Base-by-base conservation (phyloP, 345 rosid genomes). In the Arabis alpina region DNA sequence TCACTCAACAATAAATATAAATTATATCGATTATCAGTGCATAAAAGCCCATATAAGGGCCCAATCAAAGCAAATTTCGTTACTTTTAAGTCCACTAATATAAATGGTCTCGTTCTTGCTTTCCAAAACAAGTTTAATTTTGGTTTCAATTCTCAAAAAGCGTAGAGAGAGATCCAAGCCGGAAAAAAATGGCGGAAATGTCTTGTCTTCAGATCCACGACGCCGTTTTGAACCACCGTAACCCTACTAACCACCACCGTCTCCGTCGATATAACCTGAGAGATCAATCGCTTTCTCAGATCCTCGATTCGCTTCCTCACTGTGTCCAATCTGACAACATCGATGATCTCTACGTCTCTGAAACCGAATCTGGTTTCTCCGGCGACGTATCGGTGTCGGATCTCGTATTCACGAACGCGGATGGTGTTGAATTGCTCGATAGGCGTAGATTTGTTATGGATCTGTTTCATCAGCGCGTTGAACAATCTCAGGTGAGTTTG, bases 381-480 rank as follows among this genome's bases (percentile, higher is more conserved):
- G 64, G 14, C 37, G 59, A 68, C 54, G 73, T 68, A 0, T 81
- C 81, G 12, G 80, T 75, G 10, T 59, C 82, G 10, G 84, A 79
- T 50, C 72, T 80, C 8, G 65, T 72, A 25, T 49, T 76, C 19
- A 24, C 66, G 42, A 14, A 37, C 1, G 25, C 27, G 52, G 70
- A 76, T 44, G 76, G 70, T 52, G 71, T 79, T 28, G 95, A 88
- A 77, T 80, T 82, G 13, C 55, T 74, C 51, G 87, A 73, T 9
- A 71, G 68, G 60, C 85, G 88, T 23, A 88, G 80, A 71, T 93
- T 88, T 79, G 97, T 88, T 58, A 85, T 90, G 93, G 97, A 93
- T 85, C 85, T 93, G 74, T 80, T 93, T 51, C 96, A 90, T 49
- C 89, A 88, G 78, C 97, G 96, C 53, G 93, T 88, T 55, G 97